phyloP scores from a whole-genome alignment of 768 basidiomycete genomes.

The Leccinum longicurvipes region DNA sequence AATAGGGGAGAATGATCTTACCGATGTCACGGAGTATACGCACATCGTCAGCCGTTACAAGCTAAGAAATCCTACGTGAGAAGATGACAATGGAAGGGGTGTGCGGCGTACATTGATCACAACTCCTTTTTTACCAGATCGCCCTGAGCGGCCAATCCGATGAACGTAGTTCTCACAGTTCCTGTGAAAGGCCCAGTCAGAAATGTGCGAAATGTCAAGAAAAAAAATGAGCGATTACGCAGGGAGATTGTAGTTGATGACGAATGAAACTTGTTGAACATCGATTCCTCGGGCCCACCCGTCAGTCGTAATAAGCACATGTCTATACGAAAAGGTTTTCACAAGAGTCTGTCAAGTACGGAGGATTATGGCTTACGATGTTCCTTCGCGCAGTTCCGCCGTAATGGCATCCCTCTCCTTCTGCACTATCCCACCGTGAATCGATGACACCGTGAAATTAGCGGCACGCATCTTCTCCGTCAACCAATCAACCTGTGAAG shows the following conservation, averaged over 20 bases:
- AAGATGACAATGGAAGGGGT: conserved; percentile 5
- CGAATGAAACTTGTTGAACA: conserved; percentile 95
- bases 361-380: conserved; percentile 58
- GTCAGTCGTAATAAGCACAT: conserved; percentile 93
- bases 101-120: conserved; percentile 84
- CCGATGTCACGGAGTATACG: conserved; percentile 96
- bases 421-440: conserved; percentile 96
- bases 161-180: conserved; percentile 99
- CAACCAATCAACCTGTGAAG: conserved; percentile 84
- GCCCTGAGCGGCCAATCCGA: conserved; percentile 97
- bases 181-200: conserved; percentile 36
- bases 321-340: conserved; percentile 43
- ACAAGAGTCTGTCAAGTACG: conserved; percentile 4
- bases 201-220: conserved; percentile 4
- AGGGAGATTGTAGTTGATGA: conserved; percentile 96
- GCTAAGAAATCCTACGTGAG: conserved; percentile 43
- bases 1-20: conserved; percentile 35
- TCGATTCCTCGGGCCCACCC: conserved; percentile 99
- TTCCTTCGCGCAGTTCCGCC: conserved; percentile 92
- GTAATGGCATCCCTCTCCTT: conserved; percentile 95
- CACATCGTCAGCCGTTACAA: conserved; percentile 93
- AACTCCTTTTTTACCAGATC: conserved; percentile 98
- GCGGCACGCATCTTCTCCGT: conserved; percentile 98
- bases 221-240: conserved; percentile 60
- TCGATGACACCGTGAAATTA: conserved; percentile 96